Base-by-base conservation (phyloP, 371 early-diverging fungal genomes). In the Mucor velutinosus region DNA sequence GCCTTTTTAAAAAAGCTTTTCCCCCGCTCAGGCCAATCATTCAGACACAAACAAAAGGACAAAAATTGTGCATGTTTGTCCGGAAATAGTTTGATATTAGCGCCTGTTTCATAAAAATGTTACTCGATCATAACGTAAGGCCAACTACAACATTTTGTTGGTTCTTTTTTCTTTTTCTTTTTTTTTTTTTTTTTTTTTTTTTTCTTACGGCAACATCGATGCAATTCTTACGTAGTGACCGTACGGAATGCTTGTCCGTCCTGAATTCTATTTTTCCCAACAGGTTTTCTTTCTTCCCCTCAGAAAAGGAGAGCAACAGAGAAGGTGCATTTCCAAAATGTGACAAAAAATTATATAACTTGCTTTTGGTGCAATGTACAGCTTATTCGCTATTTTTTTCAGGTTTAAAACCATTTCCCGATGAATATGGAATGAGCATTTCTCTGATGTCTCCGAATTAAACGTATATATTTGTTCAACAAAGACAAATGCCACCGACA, bases 1-100 rank as follows among this genome's bases (percentile, higher is more conserved):
- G 7, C n/a, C 51, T 25, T 23, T 23, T 23, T 23, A 51, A 51
- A 51, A 25, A 45, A 19, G 19, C 19, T 37, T 37, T 37, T 23
- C 51, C 23, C 25, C 51, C 51, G 51, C 51, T 51, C 51, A 51
- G 51, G 51, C 51, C 51, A 51, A 51, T 51, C 25, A 51, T 51
- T 7, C 6, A 45, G 8, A 19, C 19, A 23, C 12, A 25, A 51
- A 25, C n/a, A 51, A 25, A 37, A 37, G 37, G 14, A 33, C 33
- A 37, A 35, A 15, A 43, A 17, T 6, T 51, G 51, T 25, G 51
- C 51, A 51, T 51, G 51, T 51, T 37, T 51, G 51, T 51, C 51
- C 51, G 25, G 45, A 49, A 49, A 49, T 49, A n/a, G 49, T 23
- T 49, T 21, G 21, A 45, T 19, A 19, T 43, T 45, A 45, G 45